A percentile compares a stretch with the other conserved stretches of the same genome.
Evolutionary conservation across 441 rosid species (phyloP).

Genomic region (Sinapis alba): DNA sequence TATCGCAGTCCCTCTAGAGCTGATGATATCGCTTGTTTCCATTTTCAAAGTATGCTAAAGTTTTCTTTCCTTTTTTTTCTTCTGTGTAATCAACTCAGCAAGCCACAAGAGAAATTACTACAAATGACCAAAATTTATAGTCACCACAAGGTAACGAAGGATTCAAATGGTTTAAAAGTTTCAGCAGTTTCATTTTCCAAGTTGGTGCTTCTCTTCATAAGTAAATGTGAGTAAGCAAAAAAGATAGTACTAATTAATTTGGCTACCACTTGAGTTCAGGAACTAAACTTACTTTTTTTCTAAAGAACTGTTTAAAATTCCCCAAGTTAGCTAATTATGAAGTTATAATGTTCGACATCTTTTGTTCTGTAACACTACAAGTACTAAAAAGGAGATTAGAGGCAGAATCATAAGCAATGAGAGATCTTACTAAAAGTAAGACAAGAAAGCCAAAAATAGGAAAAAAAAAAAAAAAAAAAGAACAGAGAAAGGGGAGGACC

Average conservation of each 20-base stretch:
- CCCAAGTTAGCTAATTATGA: background rate
- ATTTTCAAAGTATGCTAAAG: slow-evolving; percentile 37
- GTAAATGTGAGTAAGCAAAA: background rate
- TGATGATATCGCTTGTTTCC: slow-evolving; percentile 74
- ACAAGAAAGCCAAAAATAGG: background rate
- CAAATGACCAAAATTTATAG: slow-evolving; percentile 24
- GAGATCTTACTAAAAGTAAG: background rate
- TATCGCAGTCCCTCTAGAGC: slow-evolving; percentile 78
- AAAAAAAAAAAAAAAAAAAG: background rate
- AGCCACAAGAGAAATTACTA: slow-evolving; percentile 4
- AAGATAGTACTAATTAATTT: background rate
- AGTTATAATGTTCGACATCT: background rate
- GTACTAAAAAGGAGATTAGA: background rate
- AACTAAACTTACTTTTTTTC: too few relatives aligned
- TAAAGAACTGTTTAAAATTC: background rate
- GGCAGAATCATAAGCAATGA: slow-evolving; percentile 2
- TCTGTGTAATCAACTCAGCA: slow-evolving; percentile 3
- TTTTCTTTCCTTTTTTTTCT: background rate
- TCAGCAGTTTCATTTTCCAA: background rate
- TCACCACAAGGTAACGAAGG: slow-evolving; percentile 34
- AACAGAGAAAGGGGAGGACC: background rate
- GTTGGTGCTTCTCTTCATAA: background rate
- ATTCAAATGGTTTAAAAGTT: background rate
- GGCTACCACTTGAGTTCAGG: too few relatives aligned
- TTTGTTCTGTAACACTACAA: background rate